Evolutionary conservation across 169 alveolate genomes (phyloP).

Genomic region (Plasmodium cynomolgi): DNA sequence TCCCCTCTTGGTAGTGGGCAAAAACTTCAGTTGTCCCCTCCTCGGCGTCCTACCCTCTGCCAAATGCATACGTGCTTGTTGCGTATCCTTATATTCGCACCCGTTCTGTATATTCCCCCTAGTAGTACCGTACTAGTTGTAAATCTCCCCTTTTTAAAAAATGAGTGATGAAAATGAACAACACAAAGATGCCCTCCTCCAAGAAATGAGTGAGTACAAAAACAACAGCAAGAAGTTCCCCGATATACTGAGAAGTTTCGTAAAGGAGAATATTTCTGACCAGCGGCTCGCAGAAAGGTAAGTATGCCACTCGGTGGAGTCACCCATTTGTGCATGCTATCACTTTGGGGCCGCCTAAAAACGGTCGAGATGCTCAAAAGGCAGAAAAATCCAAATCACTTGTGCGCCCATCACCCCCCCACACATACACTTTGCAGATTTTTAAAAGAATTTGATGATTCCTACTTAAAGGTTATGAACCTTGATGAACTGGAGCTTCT

Average conservation of each 20-base stretch:
- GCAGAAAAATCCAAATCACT: neutral
- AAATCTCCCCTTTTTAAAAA: slow-evolving; percentile 3
- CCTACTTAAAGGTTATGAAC: slow-evolving; percentile 42
- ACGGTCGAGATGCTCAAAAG: too few relatives aligned
- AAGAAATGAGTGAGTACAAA: slow-evolving; percentile 41
- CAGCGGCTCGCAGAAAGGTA: slow-evolving; percentile 32
- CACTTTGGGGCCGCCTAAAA: neutral
- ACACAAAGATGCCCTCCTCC: slow-evolving; percentile 21
- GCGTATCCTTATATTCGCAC: neutral
- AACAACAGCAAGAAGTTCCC: slow-evolving; percentile 54
- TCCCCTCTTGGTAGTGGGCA: neutral
- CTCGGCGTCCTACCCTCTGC: neutral
- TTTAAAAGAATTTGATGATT: slow-evolving; percentile 38
- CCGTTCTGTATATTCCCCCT: neutral
- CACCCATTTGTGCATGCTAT: neutral
- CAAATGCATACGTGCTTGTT: neutral
- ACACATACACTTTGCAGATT: slow-evolving; percentile 3
- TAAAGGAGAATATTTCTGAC: slow-evolving; percentile 21
- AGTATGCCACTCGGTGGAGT: neutral
- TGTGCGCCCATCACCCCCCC: neutral
- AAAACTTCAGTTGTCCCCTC: neutral
- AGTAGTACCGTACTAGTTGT: neutral
- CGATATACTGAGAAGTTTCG: slow-evolving; percentile 23
- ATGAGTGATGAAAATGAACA: slow-evolving; percentile 47
- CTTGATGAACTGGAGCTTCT: slow-evolving; percentile 57